Percentiles rank a stretch among this genome's conserved stretches.
Conservation (phyloP, 164 flowering plant species). For the Brasenia schreberi region DNA sequence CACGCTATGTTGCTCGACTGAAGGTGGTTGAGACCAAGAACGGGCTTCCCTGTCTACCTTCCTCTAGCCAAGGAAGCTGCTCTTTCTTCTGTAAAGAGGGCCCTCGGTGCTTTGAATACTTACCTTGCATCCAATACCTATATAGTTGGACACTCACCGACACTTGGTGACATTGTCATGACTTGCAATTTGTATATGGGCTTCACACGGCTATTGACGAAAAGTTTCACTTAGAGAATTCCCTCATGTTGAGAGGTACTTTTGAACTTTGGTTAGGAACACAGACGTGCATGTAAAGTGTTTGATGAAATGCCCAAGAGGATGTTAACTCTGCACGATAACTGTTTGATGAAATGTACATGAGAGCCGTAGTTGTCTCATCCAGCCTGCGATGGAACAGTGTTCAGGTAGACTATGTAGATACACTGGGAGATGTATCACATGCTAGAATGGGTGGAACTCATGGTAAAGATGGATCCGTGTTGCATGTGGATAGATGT, state of each 20-base stretch:
- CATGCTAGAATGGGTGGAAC: no score
- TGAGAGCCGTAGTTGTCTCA: no score
- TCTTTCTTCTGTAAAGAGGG: slow-evolving; percentile 67
- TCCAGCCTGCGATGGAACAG: no score
- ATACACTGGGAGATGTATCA: no score
- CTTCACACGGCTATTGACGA: slow-evolving; percentile 36
- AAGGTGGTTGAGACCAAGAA: no score
- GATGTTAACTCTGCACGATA: no score
- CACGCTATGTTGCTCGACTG: no score
- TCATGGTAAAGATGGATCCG: slow-evolving; percentile 20
- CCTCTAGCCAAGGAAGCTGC: slow-evolving; percentile 65
- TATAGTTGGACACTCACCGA: slow-evolving; percentile 36
- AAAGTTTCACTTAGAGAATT: slow-evolving; percentile 71
- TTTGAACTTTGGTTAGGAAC: slow-evolving; percentile 94
- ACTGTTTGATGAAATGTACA: no score
- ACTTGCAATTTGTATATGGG: slow-evolving; percentile 57
- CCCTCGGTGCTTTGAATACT: slow-evolving; percentile 59
- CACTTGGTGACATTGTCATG: slow-evolving; percentile 54
- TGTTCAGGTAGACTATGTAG: no score
- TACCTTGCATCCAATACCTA: slow-evolving; percentile 71
- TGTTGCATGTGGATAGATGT: slow-evolving; percentile 28
- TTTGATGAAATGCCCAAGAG: no score
- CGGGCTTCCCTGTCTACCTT: no score
- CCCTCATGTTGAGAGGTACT: slow-evolving; percentile 93
- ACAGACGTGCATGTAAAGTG: no score